Conservation (phyloP, 805 yeast genomes). For the Spathaspora hagerdaliae region DNA sequence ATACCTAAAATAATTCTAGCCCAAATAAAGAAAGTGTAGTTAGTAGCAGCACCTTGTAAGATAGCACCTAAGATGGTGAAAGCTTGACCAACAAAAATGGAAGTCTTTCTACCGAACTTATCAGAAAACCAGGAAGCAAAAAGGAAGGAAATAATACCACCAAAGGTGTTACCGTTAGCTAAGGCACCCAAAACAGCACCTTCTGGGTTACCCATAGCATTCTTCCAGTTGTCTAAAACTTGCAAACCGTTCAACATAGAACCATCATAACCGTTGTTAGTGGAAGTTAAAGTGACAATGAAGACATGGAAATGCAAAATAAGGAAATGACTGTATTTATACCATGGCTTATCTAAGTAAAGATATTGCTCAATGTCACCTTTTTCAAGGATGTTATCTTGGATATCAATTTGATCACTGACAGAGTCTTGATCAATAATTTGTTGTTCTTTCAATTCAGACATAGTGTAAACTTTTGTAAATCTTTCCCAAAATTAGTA, state of each 20-base stretch:
- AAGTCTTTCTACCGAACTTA: constrained; percentile 36
- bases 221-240: constrained; percentile 38
- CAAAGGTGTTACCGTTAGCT: constrained; percentile 40
- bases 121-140: constrained; percentile 29
- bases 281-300: constrained; percentile 42
- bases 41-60: constrained; percentile 33
- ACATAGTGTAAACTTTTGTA: background rate
- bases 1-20: constrained; percentile 47
- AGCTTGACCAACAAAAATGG: constrained; percentile 20
- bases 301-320: constrained; percentile 34
- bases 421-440: constrained; percentile 4
- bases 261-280: constrained; percentile 48
- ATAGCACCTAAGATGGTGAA: constrained; percentile 31
- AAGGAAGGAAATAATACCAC: constrained; percentile 28
- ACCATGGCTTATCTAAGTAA: constrained; percentile 23
- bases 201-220: constrained; percentile 33
- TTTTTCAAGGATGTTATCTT: background rate
- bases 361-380: constrained; percentile 13
- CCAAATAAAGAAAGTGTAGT: constrained; percentile 36
- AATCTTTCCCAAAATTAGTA: background rate
- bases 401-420: constrained; percentile 1
- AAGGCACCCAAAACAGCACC: constrained; percentile 40
- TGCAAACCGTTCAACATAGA: constrained; percentile 51
- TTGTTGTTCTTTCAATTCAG: constrained; percentile 1
- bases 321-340: constrained; percentile 33